Conservation (phyloP, 768 basidiomycete genomes). For the Trametes gibbosa region DNA sequence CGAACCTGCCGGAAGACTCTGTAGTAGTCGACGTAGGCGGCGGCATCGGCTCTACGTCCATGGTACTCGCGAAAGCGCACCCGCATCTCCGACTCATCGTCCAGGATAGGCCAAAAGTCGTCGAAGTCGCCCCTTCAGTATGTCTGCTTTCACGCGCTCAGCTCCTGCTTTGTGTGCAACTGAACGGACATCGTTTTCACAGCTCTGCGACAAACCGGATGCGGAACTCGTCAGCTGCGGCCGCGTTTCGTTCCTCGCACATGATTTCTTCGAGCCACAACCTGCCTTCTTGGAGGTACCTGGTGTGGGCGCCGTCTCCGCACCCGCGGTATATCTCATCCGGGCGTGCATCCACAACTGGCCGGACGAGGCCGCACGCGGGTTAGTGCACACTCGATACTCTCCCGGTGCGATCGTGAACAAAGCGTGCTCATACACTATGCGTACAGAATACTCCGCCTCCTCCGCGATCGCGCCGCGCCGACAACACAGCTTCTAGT, state of each 20-base stretch:
- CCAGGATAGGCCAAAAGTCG: constrained; percentile 14
- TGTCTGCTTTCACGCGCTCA: background rate
- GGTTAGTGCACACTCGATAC: background rate
- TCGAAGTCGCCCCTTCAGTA: constrained; percentile 37
- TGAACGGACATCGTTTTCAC: background rate
- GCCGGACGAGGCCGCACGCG: background rate
- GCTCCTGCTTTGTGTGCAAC: too few relatives aligned
- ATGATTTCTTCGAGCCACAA: constrained; percentile 11
- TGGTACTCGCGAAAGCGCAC: constrained; percentile 16
- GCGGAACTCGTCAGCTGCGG: constrained; percentile 1
- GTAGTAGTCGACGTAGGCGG: constrained; percentile 20
- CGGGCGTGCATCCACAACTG: constrained; percentile 15
- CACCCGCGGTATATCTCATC: constrained; percentile 5
- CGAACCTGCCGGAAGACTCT: constrained; percentile 7
- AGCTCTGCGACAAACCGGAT: constrained; percentile 5
- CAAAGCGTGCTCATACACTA: background rate
- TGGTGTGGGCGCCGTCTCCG: background rate
- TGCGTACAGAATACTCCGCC: constrained; percentile 6
- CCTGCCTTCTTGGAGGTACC: background rate
- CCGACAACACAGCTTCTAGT: constrained; percentile 8
- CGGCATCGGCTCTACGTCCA: constrained; percentile 16
- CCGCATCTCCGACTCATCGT: constrained; percentile 19
- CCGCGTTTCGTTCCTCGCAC: constrained; percentile 6
- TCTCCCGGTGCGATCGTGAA: too few relatives aligned
- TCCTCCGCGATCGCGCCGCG: background rate